Percentiles rank a stretch among this genome's conserved stretches.
These are phyloP conservation scores for Metschnikowia hibisci DNA, from an alignment of 805 yeast species.

Conservation along the genomic window DNA sequence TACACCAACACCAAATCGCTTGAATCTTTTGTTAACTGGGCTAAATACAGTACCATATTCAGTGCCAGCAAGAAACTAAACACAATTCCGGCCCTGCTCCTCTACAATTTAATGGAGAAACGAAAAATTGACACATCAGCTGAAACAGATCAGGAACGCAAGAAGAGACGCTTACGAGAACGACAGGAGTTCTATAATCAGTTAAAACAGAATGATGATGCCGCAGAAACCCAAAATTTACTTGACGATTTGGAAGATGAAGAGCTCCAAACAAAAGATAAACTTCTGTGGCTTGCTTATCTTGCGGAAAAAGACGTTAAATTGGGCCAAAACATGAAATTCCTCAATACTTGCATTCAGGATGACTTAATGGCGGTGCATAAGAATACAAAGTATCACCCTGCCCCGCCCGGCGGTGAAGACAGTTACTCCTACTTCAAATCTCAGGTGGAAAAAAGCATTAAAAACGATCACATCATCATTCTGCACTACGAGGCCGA, in stretches of 20 bases:
- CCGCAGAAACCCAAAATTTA: constrained; percentile 8
- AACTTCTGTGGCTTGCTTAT: constrained; percentile 35
- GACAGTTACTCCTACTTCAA: constrained; percentile 18
- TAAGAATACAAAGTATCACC: constrained; percentile 28
- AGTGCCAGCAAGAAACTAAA: constrained; percentile 22
- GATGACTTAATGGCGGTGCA: constrained; percentile 27
- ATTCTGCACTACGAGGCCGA: constrained; percentile 23
- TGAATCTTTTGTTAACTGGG: constrained; percentile 38
- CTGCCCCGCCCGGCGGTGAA: constrained; percentile 17
- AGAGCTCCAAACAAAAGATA: constrained; percentile 23
- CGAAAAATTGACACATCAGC: constrained; percentile 34
- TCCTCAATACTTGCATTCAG: constrained; percentile 27
- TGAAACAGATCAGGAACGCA: constrained; percentile 33
- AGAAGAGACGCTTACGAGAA: constrained; percentile 32
- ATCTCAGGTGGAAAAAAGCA: constrained; percentile 22
- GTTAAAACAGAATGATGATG: constrained; percentile 27
- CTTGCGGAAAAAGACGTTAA: constrained; percentile 33
- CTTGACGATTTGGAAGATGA: constrained; percentile 24
- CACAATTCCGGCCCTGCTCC: constrained; percentile 28
- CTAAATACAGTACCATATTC: constrained; percentile 26
- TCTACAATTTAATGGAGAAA: constrained; percentile 36
- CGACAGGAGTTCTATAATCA: constrained; percentile 40
- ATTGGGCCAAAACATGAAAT: constrained; percentile 38
- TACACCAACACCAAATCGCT: constrained; percentile 33
- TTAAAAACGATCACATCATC: constrained; percentile 30